These are phyloP conservation scores for Nectriaceae sp. DNA, from an alignment of 2,329 filamentous ascomycete genomes.

Conservation along the genomic window DNA sequence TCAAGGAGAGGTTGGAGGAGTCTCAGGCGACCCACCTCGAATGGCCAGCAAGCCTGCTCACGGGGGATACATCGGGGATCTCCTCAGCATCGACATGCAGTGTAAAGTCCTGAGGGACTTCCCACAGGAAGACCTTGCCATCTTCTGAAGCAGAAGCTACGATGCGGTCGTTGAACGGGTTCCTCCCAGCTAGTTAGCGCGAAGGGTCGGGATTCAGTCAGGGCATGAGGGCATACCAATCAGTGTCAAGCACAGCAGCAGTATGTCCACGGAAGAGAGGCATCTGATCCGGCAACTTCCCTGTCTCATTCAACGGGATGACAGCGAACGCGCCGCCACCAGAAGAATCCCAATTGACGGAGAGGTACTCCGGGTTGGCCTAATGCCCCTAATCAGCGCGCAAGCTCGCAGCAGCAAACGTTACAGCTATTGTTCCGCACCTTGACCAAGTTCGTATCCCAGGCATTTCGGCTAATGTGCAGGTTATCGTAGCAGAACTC, in stretches of 20 bases:
- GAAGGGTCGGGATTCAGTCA: conserved; percentile 8
- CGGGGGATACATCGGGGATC: conserved; percentile 76
- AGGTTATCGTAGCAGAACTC: conserved; percentile 99
- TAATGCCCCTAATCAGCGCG: conserved; percentile 42
- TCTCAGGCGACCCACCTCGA: conserved; percentile 63
- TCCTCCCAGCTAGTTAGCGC: conserved; percentile 55
- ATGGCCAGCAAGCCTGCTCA: conserved; percentile 83
- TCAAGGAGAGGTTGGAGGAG: background rate
- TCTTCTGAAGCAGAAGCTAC: conserved; percentile 95
- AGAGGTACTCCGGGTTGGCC: conserved; percentile 94
- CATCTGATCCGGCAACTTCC: conserved; percentile 88
- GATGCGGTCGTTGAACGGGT: conserved; percentile 91
- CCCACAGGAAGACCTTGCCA: conserved; percentile 95
- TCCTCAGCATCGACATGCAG: conserved; percentile 85
- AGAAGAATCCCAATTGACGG: conserved; percentile 97
- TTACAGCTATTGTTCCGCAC: conserved; percentile 50
- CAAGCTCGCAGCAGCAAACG: conserved; percentile 13
- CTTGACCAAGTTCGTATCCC: conserved; percentile 99
- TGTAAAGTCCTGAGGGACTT: conserved; percentile 86
- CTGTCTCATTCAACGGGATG: conserved; percentile 85
- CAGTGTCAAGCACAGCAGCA: conserved; percentile 91
- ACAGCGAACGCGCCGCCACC: conserved; percentile 97
- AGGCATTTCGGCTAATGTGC: conserved; percentile 95
- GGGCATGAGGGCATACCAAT: conserved; percentile 67
- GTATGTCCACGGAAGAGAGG: conserved; percentile 97